Evolutionary conservation across 2,329 filamentous ascomycete species (phyloP).

Genomic region (Colletotrichum australisinense): DNA sequence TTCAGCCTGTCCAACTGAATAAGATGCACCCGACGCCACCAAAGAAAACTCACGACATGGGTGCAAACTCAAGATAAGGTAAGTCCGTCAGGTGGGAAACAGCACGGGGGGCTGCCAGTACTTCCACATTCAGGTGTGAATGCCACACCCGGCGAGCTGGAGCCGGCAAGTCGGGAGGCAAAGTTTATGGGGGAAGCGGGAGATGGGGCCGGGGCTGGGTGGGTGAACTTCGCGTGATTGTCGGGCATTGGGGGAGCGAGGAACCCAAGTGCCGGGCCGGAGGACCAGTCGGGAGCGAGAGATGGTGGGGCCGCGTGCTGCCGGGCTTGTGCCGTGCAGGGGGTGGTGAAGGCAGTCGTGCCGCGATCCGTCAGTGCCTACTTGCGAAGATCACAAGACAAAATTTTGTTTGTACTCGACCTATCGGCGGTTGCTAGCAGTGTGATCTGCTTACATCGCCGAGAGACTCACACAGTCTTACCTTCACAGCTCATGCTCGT

Average conservation of each 20-base stretch:
- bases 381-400: neutral
- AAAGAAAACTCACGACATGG: no score
- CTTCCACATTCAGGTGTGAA: neutral
- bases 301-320: neutral
- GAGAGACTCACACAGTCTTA: no score
- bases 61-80: no score
- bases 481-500: no score
- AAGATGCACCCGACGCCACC: no score
- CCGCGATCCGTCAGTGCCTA: neutral
- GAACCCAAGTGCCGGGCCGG: neutral
- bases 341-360: neutral
- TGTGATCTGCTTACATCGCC: neutral
- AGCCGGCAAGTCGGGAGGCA: neutral
- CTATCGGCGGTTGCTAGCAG: neutral
- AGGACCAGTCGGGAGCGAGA: neutral
- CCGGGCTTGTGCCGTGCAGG: neutral
- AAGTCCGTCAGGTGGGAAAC: neutral
- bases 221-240: conserved; percentile 8
- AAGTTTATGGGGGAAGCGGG: neutral
- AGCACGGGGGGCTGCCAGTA: neutral
- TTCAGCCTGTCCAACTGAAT: neutral
- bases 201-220: conserved; percentile 1
- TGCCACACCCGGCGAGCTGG: neutral
- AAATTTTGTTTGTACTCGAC: neutral
- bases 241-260: neutral